phyloP scores from a whole-genome alignment of 768 basidiomycete genomes.

The Kwoniella europaea region DNA sequence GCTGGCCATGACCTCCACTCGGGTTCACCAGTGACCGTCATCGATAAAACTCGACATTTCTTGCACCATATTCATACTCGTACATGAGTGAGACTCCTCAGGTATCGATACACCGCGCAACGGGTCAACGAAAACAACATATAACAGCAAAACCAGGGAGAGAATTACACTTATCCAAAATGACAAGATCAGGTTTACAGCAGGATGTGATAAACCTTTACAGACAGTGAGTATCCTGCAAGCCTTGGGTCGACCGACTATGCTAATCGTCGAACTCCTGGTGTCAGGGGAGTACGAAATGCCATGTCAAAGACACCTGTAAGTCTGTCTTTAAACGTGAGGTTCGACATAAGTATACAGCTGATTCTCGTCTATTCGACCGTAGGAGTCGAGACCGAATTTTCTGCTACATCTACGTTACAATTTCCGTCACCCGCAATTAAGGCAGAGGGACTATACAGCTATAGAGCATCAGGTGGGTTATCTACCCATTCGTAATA shows the following conservation, averaged over 20 bases:
- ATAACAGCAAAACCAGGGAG: background rate
- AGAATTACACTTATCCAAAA: background rate
- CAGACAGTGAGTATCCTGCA: slow-evolving; percentile 43
- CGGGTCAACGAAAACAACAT: no score
- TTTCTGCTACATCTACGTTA: slow-evolving; percentile 55
- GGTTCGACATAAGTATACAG: no score
- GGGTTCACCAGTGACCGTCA: slow-evolving; percentile 2
- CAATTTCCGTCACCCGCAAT: slow-evolving; percentile 51
- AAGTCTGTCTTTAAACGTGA: slow-evolving; percentile 3
- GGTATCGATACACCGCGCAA: no score
- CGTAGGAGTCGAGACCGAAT: slow-evolving; percentile 41
- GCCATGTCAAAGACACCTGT: slow-evolving; percentile 45
- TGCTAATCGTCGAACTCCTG: background rate
- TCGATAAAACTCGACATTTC: background rate
- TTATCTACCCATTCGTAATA: background rate
- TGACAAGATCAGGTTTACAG: slow-evolving; percentile 51
- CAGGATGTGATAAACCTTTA: slow-evolving; percentile 57
- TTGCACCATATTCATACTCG: background rate
- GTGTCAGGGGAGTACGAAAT: slow-evolving; percentile 41
- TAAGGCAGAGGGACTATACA: slow-evolving; percentile 50
- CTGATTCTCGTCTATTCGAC: background rate
- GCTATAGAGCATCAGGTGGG: slow-evolving; percentile 58
- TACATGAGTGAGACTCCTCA: no score
- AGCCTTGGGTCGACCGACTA: no score
- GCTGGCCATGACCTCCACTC: slow-evolving; percentile 12